Evolutionary conservation across 306 rosid genomes (phyloP), one percentile per base, ranked within the genome.

Genomic region (Cucumis cinereus): DNA sequence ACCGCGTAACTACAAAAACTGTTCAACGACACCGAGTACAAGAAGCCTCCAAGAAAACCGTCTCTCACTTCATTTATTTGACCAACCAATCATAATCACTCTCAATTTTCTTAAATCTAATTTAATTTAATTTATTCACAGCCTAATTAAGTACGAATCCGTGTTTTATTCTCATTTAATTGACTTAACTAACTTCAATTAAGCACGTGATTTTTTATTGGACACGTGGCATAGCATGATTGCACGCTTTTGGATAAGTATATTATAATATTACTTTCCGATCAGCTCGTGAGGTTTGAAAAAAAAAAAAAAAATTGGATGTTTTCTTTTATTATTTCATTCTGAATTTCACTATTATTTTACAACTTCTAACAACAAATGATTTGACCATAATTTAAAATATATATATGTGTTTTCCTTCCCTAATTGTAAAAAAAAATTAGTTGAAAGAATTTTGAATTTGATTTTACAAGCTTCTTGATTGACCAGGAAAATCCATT

Each of bases 401-500:
- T 0, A 15, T 0, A 28, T 53, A 75, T 56, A 3, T 30, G 0
- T 30, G 35, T 30, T 30, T 30, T 35, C 38, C 36, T 56, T 14
- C 66, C 35, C 36, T 24, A 15, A 3, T 14, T 56, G 57, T 53
- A 53, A 53, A 12, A 16, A 73, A 33, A 53, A 5, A 73, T 16
- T 28, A 13, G n/a, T 36, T 7, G 64, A 53, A 30, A 50, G 64
- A 73, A 53, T 73, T 75, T 55, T 40, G 45, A 8, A 4, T 70
- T 47, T 16, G 20, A 22, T 45, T 38, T 67, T 22, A 43, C 5
- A 11, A 13, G 33, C 73, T 82, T 82, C 14, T 91, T 83, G 91
- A 86, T 20, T 88, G 79, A 8, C 67, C 82, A 2, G 63, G 26
- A 33, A 83, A 87, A 80, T 90, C 90, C 87, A 85, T 78, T 61